These are phyloP conservation scores for Penicillium fuscoglaucum DNA, from an alignment of 2,329 filamentous ascomycete species.

Conservation along the genomic window DNA sequence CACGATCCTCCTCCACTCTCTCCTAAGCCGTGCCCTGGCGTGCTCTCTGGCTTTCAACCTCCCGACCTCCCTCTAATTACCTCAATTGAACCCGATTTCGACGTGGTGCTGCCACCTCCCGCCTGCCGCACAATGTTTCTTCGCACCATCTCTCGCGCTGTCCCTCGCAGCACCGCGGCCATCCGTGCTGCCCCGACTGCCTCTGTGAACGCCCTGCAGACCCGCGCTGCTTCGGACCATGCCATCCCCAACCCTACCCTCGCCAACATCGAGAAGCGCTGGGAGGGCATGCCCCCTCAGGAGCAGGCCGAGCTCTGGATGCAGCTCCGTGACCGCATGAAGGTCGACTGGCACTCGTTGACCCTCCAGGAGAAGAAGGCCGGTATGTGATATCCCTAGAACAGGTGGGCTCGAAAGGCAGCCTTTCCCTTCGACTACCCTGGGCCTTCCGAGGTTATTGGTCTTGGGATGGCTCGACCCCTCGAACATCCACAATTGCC, in stretches of 20 bases:
- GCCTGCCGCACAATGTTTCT: slow-evolving; percentile 47
- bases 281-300: slow-evolving; percentile 96
- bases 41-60: slow-evolving; percentile 25
- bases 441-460: slow-evolving; percentile 21
- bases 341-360: slow-evolving; percentile 93
- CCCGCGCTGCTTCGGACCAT: slow-evolving; percentile 67
- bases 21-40: slow-evolving; percentile 28
- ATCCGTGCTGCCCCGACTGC: slow-evolving; percentile 40
- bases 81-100: slow-evolving; percentile 32
- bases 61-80: slow-evolving; percentile 19
- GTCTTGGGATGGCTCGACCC: neutral
- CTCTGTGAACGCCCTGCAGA: slow-evolving; percentile 50
- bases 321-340: slow-evolving; percentile 97
- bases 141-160: slow-evolving; percentile 48
- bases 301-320: slow-evolving; percentile 99
- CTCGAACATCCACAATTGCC: neutral
- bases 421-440: slow-evolving; percentile 13
- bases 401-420: neutral
- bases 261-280: slow-evolving; percentile 98
- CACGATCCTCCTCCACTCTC: slow-evolving; percentile 34
- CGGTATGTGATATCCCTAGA: slow-evolving; percentile 63
- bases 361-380: slow-evolving; percentile 98
- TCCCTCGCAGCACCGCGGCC: slow-evolving; percentile 45
- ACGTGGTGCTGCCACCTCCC: slow-evolving; percentile 31
- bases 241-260: slow-evolving; percentile 97